Base-by-base conservation (phyloP, 495 filamentous ascomycete genomes). In the Chlorociboria aeruginascens region DNA sequence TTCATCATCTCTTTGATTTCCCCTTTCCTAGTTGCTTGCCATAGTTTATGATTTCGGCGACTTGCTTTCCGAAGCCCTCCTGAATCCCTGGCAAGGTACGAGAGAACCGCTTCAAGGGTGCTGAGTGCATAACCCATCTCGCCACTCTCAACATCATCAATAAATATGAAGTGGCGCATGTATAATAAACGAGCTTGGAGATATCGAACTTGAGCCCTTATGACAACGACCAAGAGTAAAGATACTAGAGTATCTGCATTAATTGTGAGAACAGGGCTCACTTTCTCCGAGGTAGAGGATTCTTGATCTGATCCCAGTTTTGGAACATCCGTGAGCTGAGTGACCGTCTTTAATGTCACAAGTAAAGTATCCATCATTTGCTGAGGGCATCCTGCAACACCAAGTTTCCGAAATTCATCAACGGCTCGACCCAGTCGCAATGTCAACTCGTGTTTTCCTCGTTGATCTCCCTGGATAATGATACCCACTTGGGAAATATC, bases 71-170 rank as follows among this genome's bases (percentile, higher is more conserved):
- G 77, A 32, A 99, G 64, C 16, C 78, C 84, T 14, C 79, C 82
- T 0, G 89, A 88, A 53, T 95, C 89, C 25, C 79, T 79, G 16
- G 82, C 75, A 13, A 99, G 75, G 64, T 99, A 96, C 8, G 88
- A 85, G 10, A 99, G 67, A 4, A 99, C 93, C 0, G 87, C 93
- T 65, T 99, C 93, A 42, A 95, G 85, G 0, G 93, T 99, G 60
- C 90, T 97, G 31, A 99, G 67, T 6, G 94, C 88, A 66, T 99
- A 99, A 20, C 93, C 93, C 70, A 89, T 84, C 67, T 99, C 93
- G 31, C 93, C 93, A 58, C 80, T 90, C 46, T 99, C 93, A 10
- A 97, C 89, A 69, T 97, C 93, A 52, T 96, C 90, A 33, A 92
- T 85, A 61, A 95, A 97, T 57, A 94, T 86, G 54, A 95, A 99